Evolutionary conservation across 768 basidiomycete genomes (phyloP).

Genomic region (Lactarius sanguifluus): DNA sequence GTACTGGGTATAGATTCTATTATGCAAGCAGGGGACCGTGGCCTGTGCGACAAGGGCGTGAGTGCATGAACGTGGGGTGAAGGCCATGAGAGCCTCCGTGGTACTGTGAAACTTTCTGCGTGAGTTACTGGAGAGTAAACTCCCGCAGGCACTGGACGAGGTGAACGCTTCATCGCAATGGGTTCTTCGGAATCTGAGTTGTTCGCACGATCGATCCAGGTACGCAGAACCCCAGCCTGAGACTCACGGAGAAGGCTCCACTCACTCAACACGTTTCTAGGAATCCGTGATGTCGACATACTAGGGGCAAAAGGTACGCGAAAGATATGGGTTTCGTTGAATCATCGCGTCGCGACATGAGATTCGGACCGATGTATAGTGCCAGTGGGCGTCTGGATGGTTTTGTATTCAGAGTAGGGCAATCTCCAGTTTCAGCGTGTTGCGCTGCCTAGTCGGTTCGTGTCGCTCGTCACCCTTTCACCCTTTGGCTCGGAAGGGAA

Average conservation of each 20-base stretch:
- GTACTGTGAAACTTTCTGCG: no score
- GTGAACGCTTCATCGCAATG: neutral
- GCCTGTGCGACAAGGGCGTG: no score
- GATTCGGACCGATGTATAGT: neutral
- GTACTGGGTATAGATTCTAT: no score
- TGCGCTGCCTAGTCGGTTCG: no score
- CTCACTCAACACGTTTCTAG: neutral
- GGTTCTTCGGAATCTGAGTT: neutral
- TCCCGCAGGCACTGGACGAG: neutral
- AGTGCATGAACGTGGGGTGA: no score
- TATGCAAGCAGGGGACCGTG: no score
- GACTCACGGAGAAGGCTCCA: neutral
- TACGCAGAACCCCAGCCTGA: neutral
- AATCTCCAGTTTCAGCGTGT: neutral
- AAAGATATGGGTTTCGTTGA: neutral
- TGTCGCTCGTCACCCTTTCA: no score
- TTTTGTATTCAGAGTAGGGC: neutral
- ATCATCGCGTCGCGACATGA: no score
- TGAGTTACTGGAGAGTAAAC: no score
- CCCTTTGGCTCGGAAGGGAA: no score
- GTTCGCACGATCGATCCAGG: neutral
- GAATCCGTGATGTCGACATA: neutral
- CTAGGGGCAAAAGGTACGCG: neutral
- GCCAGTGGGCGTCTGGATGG: neutral
- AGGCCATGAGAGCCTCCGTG: no score